A percentile compares a stretch with the other conserved stretches of the same genome.
phyloP scores from a whole-genome alignment of 2,329 filamentous ascomycete genomes.

The Xylariaceae sp. region DNA sequence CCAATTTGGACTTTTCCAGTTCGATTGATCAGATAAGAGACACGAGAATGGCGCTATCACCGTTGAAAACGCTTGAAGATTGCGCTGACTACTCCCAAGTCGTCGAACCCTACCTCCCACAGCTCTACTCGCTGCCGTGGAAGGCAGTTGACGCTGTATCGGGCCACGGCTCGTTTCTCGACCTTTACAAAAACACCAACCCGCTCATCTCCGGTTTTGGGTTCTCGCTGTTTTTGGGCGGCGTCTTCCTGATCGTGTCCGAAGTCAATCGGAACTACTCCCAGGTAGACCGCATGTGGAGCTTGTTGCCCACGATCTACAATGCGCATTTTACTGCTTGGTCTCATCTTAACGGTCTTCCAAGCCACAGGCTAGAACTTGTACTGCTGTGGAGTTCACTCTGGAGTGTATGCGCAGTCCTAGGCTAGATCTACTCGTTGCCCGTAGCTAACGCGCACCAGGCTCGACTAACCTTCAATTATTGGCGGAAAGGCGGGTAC shows the following conservation, averaged over 20 bases:
- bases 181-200: slow-evolving; percentile 83
- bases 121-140: slow-evolving; percentile 70
- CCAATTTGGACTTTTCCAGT: not conserved
- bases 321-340: slow-evolving; percentile 83
- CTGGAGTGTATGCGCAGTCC: slow-evolving; percentile 71
- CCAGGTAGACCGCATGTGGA: slow-evolving; percentile 95
- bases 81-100: slow-evolving; percentile 76
- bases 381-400: slow-evolving; percentile 69
- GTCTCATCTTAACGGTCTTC: slow-evolving; percentile 73
- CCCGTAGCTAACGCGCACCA: slow-evolving; percentile 40
- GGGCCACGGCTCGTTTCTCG: slow-evolving; percentile 63
- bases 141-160: slow-evolving; percentile 62
- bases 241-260: slow-evolving; percentile 72
- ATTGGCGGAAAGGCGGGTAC: slow-evolving; percentile 95
- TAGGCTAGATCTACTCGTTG: slow-evolving; percentile 5
- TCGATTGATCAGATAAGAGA: not conserved
- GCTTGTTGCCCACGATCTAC: slow-evolving; percentile 83
- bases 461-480: slow-evolving; percentile 89
- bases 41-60: slow-evolving; percentile 67
- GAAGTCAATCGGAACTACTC: slow-evolving; percentile 94
- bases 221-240: slow-evolving; percentile 70
- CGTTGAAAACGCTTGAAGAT: slow-evolving; percentile 70
- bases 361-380: slow-evolving; percentile 71
- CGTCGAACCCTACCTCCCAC: slow-evolving; percentile 72
- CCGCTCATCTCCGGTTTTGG: slow-evolving; percentile 77